Evolutionary conservation across 768 basidiomycete species (phyloP).

Genomic region (Cubamyces sp.): DNA sequence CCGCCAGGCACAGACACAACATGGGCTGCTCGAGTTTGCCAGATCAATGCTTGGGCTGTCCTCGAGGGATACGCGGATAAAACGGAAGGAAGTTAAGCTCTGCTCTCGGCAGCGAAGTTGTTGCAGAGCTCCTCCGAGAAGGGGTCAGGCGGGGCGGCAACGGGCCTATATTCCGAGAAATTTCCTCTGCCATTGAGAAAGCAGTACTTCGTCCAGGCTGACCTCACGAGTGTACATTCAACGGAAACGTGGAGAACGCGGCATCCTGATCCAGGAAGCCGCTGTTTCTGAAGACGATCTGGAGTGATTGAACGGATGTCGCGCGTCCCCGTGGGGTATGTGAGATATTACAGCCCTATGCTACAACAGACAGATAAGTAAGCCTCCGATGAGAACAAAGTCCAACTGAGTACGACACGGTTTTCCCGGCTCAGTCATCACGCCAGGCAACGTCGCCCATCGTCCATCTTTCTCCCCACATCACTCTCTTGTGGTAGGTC

Average conservation of each 20-base stretch:
- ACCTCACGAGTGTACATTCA: background rate
- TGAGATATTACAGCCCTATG: slow-evolving; percentile 1
- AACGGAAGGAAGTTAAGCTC: background rate
- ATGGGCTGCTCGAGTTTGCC: background rate
- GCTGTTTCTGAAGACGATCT: background rate
- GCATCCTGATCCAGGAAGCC: background rate
- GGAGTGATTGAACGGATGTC: no score
- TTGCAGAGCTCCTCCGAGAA: slow-evolving; percentile 24
- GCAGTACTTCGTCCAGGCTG: background rate
- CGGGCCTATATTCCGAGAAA: slow-evolving; percentile 10
- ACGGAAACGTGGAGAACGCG: no score
- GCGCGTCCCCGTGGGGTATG: slow-evolving; percentile 12
- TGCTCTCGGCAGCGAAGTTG: slow-evolving; percentile 19
- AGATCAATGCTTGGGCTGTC: background rate
- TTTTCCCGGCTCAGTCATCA: slow-evolving; percentile 50
- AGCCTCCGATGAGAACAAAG: slow-evolving; percentile 1
- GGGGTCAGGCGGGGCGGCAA: slow-evolving; percentile 18
- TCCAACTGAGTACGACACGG: background rate
- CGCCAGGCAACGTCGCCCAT: slow-evolving; percentile 86
- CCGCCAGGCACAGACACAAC: slow-evolving; percentile 5
- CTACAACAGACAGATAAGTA: slow-evolving; percentile 18
- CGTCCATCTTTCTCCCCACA: slow-evolving; percentile 90
- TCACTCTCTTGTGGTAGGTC: slow-evolving; percentile 89
- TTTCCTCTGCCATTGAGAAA: slow-evolving; percentile 3
- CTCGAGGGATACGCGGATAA: slow-evolving; percentile 13